Conservation (phyloP, 2,329 filamentous ascomycete genomes). For the Calonectria hawksworthii region DNA sequence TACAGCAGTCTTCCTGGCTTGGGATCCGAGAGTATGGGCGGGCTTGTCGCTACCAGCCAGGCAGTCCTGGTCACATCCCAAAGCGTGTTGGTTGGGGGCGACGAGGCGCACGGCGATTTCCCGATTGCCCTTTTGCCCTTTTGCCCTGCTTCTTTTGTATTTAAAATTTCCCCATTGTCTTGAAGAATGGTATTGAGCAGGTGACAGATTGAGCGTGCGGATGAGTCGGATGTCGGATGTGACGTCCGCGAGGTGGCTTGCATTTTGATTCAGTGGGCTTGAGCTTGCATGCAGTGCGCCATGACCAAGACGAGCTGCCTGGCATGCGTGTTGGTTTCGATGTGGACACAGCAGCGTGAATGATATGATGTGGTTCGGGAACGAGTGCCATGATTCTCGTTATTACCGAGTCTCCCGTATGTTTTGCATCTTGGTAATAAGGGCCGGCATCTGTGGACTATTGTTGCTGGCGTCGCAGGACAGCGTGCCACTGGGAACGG, state of each 20-base stretch:
- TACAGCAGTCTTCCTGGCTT: not conserved
- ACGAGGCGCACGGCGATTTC: not conserved
- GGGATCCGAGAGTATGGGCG: not conserved
- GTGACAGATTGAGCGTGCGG: not conserved
- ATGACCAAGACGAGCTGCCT: constrained; percentile 14
- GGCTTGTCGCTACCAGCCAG: not conserved
- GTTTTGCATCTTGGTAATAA: constrained; percentile 18
- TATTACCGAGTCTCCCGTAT: constrained; percentile 4
- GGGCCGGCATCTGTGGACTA: constrained; percentile 8
- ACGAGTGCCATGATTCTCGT: not conserved
- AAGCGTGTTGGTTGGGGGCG: not conserved
- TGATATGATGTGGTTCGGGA: constrained; percentile 8
- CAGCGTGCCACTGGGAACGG: constrained; percentile 25
- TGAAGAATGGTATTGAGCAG: constrained; percentile 5
- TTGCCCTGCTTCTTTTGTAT: not conserved
- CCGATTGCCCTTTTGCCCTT: not conserved
- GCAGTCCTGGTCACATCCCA: constrained; percentile 9
- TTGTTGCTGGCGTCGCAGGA: constrained; percentile 23
- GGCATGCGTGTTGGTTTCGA: constrained; percentile 20
- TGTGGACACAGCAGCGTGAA: not conserved
- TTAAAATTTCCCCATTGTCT: not conserved
- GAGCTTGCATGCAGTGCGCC: constrained; percentile 32
- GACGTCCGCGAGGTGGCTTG: constrained; percentile 38
- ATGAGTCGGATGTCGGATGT: constrained; percentile 25
- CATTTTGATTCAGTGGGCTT: constrained; percentile 35